These are phyloP conservation scores for Leucocoprinus birnbaumii DNA, from an alignment of 768 basidiomycete genomes.

Conservation along the genomic window DNA sequence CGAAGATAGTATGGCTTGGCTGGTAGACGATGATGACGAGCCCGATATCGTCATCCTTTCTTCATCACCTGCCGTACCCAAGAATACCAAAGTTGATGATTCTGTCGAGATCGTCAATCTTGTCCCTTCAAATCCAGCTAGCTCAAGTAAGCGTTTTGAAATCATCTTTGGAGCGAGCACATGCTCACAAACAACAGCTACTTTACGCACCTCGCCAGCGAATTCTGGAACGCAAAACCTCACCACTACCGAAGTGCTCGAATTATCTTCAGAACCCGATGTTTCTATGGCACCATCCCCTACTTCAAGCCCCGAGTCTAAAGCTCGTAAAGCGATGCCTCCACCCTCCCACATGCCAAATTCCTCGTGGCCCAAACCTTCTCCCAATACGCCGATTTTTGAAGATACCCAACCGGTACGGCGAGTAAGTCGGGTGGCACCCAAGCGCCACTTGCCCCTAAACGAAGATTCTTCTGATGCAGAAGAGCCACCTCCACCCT, in stretches of 20 bases:
- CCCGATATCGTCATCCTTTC: conserved; percentile 50
- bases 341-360: conserved; percentile 32
- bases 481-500: conserved; percentile 26
- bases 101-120: conserved; percentile 24
- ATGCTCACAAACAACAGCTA: background rate
- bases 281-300: background rate
- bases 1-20: conserved; percentile 56
- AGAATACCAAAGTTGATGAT: conserved; percentile 16
- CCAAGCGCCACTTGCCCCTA: background rate
- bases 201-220: background rate
- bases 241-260: background rate
- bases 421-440: background rate
- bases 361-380: conserved; percentile 16
- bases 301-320: conserved; percentile 11
- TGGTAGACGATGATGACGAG: conserved; percentile 64
- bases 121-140: background rate
- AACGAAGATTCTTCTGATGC: conserved; percentile 17
- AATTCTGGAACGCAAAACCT: background rate
- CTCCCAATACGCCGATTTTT: background rate
- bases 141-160: background rate
- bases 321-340: conserved; percentile 21
- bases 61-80: conserved; percentile 40
- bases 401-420: conserved; percentile 3
- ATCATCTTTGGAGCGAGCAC: background rate
- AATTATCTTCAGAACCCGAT: conserved; percentile 4